Conservation (phyloP, 2,329 filamentous ascomycete genomes). For the Immersiporthe knoxdaviesiana region DNA sequence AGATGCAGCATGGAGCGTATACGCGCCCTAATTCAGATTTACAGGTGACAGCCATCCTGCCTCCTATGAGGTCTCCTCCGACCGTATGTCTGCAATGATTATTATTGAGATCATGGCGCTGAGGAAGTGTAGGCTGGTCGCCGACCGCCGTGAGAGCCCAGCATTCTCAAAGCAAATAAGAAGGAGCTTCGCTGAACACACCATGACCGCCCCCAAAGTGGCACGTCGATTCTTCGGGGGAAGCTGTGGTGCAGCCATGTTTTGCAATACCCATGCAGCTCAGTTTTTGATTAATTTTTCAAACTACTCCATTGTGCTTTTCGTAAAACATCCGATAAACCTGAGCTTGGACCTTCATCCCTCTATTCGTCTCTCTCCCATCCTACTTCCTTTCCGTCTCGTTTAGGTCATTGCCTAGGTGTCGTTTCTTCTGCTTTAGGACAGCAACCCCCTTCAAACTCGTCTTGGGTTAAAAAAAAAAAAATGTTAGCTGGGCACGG, state of each 20-base stretch:
- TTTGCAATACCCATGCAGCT: neutral
- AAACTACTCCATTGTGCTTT: neutral
- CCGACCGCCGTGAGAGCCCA: neutral
- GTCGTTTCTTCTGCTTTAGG: neutral
- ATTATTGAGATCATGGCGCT: neutral
- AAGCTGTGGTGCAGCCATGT: neutral
- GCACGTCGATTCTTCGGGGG: neutral
- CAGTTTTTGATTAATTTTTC: neutral
- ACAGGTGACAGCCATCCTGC: neutral
- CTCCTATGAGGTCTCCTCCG: neutral
- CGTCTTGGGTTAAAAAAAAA: neutral
- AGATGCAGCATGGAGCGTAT: neutral
- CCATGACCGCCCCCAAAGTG: neutral
- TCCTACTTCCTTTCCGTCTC: neutral
- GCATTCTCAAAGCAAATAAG: neutral
- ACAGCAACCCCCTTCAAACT: neutral
- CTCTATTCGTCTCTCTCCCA: neutral
- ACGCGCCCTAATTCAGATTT: neutral
- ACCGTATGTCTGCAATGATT: neutral
- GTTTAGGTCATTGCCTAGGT: neutral
- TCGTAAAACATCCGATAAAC: neutral
- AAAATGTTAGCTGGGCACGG: neutral
- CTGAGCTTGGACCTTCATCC: neutral
- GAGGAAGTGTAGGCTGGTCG: neutral
- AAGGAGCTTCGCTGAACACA: neutral